Evolutionary conservation across 2,329 filamentous ascomycete genomes (phyloP), one percentile per base, ranked within the genome.

Genomic region (Rhexocercosporidium sp.): DNA sequence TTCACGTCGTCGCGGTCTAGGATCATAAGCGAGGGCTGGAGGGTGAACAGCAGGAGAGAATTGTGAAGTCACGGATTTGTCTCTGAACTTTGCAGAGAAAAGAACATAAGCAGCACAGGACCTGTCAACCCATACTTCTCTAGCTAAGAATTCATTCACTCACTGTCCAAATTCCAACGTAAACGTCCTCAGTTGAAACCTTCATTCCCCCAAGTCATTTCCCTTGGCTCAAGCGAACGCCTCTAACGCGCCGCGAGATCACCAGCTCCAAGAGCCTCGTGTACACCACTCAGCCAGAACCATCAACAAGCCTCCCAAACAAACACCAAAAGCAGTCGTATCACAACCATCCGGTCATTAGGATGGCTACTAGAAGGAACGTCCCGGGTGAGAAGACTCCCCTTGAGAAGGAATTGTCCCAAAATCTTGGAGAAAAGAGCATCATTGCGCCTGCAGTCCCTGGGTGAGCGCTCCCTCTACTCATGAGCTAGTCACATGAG

Each of bases 381-480:
- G 82, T 89, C 69, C 84, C 84, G 44, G 80, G 83, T 7, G 90
- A 92, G 79, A 92, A 91, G 82, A 88, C 86, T 34, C 81, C 88
- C 66, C 84, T 92, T 59, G 86, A 89, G 69, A 84, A 86, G 75
- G 86, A 88, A 44, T 31, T 63, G 22, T 54, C 61, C 14, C 69
- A 79, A 79, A 53, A 78, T 81, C 66, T 74, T 71, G 77, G 80
- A 66, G 82, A 85, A 72, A 88, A 88, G 74, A 94, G 92, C 65
- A 88, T 90, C 80, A 94, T 92, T 71, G 82, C 90, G n/a, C 92
- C 93, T 22, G 93, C 93, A 25, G 93, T 97, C 59, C 93, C 94
- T 62, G 84, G 85, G 93, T 96, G 82, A 79, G 90, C 82, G 53
- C 60, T 49, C 46, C 44, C 51, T 64, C 49, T 27, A 57, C 62